These are phyloP conservation scores for Ceratocystis colombiana DNA, from an alignment of 2,329 filamentous ascomycete genomes.

Conservation along the genomic window DNA sequence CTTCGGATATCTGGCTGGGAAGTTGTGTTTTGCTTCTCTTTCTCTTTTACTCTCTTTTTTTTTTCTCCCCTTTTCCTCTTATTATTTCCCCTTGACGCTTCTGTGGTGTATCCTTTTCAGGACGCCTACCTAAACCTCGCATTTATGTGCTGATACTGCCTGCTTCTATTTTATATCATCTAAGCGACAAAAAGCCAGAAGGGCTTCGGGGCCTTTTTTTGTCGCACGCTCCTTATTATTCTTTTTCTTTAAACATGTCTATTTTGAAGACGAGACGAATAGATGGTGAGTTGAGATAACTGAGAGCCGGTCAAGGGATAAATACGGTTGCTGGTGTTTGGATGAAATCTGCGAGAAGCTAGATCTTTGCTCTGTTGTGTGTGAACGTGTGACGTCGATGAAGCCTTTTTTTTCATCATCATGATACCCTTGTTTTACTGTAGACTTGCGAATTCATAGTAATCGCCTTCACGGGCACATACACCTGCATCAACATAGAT, in stretches of 20 bases:
- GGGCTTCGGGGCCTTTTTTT: no score
- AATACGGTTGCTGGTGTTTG: background rate
- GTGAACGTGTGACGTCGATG: background rate
- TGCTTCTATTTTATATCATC: no score
- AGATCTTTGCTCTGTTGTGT: background rate
- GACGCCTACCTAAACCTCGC: background rate
- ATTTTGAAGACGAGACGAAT: no score
- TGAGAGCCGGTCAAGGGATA: no score
- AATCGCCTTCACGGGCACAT: no score
- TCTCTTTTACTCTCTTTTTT: background rate
- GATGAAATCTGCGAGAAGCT: no score
- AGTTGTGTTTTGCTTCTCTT: background rate
- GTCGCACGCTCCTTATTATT: no score
- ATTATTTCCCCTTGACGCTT: background rate
- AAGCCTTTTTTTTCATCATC: background rate
- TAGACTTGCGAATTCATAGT: background rate
- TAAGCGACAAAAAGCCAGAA: no score
- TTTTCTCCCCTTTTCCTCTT: background rate
- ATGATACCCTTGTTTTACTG: slow-evolving; percentile 1
- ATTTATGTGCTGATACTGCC: background rate
- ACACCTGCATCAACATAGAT: no score
- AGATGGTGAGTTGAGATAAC: no score
- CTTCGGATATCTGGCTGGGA: background rate
- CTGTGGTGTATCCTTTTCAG: background rate
- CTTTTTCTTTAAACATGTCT: no score